Evolutionary conservation across 1,139 yeast species (phyloP).

Genomic region (Citeromyces siamensis): DNA sequence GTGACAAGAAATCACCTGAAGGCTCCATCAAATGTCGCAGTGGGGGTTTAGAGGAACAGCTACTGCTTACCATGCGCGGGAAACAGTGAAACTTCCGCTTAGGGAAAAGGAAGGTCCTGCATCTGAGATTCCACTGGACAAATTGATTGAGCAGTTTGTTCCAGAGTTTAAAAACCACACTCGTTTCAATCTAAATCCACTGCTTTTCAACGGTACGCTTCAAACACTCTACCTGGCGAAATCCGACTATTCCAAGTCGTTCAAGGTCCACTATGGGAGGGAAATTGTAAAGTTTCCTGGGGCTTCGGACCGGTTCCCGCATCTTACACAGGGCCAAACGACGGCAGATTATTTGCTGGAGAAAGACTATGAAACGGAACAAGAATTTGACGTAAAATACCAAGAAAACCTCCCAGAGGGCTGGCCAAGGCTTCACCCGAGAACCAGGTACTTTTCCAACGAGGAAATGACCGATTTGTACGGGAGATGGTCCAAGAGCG

Average conservation of each 20-base stretch:
- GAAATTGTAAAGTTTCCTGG: slow-evolving; percentile 48
- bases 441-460: slow-evolving; percentile 58
- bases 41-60: slow-evolving; percentile 30
- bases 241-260: slow-evolving; percentile 36
- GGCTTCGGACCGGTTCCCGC: slow-evolving; percentile 7
- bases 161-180: slow-evolving; percentile 33
- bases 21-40: slow-evolving; percentile 11
- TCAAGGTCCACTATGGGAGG: slow-evolving; percentile 65
- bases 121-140: slow-evolving; percentile 18
- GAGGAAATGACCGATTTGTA: slow-evolving; percentile 30
- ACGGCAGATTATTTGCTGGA: slow-evolving; percentile 69
- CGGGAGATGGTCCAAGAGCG: slow-evolving; percentile 20
- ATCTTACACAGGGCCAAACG: slow-evolving; percentile 40
- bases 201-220: slow-evolving; percentile 57
- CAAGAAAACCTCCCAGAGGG: slow-evolving; percentile 46
- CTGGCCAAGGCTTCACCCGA: slow-evolving; percentile 66
- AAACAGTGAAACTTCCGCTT: slow-evolving; percentile 27
- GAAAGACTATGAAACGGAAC: slow-evolving; percentile 20
- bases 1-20: too few species aligned
- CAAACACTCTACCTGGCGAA: slow-evolving; percentile 62
- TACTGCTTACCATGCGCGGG: slow-evolving; percentile 18
- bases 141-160: slow-evolving; percentile 27
- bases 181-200: slow-evolving; percentile 47
- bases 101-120: slow-evolving; percentile 14
- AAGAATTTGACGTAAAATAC: slow-evolving; percentile 35